These are phyloP conservation scores for Pseudofabraea citricarpa DNA, from an alignment of 2,329 filamentous ascomycete genomes.

Conservation along the genomic window DNA sequence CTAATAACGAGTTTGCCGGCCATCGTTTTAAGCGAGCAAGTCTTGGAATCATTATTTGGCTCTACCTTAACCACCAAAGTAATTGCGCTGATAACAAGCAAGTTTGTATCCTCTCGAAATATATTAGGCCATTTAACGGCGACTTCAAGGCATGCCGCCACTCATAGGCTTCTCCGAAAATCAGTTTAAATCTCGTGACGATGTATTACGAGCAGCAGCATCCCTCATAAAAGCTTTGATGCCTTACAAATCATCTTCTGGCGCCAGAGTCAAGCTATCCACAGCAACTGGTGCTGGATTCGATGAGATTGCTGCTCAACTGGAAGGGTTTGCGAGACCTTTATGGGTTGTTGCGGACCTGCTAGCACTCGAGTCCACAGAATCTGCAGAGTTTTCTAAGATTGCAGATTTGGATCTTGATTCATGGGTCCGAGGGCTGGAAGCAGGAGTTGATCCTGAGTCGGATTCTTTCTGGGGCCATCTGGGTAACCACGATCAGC, in stretches of 20 bases:
- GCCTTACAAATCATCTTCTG: constrained; percentile 4
- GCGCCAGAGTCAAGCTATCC: constrained; percentile 5
- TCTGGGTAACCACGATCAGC: constrained; percentile 40
- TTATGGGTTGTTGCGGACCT: constrained; percentile 8
- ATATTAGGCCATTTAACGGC: no score
- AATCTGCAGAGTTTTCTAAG: neutral
- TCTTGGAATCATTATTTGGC: no score
- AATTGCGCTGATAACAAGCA: no score
- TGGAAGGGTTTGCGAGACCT: constrained; percentile 11
- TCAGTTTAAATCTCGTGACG: neutral
- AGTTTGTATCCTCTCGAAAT: no score
- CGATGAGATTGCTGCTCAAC: constrained; percentile 9
- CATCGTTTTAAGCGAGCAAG: no score
- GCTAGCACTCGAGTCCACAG: neutral
- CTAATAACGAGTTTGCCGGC: no score
- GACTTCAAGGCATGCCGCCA: neutral
- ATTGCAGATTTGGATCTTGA: neutral
- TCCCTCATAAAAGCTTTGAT: constrained; percentile 2
- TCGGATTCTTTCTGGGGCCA: constrained; percentile 41
- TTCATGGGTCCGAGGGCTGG: constrained; percentile 5
- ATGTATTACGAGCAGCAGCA: neutral
- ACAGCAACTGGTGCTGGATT: constrained; percentile 7
- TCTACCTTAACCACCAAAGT: no score
- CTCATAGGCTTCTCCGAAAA: neutral
- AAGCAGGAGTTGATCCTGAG: constrained; percentile 25